Evolutionary conservation across 1,284 basidiomycete species (phyloP), one percentile per base, ranked within the genome.

Genomic region (Cutaneotrichosporon curvatum): DNA sequence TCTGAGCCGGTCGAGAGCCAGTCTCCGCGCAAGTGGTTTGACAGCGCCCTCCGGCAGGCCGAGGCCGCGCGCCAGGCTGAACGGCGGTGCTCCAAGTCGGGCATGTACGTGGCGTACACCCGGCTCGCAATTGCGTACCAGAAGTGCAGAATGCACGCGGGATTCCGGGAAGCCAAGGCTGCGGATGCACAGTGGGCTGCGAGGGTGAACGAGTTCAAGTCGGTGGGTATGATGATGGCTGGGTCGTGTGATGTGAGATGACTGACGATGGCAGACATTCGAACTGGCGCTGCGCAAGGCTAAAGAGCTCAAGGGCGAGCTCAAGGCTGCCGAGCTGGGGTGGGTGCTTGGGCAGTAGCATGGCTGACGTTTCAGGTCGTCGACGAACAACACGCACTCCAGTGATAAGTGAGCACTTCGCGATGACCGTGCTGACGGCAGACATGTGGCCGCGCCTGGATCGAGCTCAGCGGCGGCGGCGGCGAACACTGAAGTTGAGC

Each of bases 41-140:
- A 63, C 28, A 48, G 57, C n/a, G 67, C 68, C 0, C 41, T 47
- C n/a, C 51, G 61, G 35, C 61, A 65, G 28, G 59, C 58, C 1
- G 63, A 70, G n/a, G 49, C 60, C 11, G 67, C 68, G 7, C 48
- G 61, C 20, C 32, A 62, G 9, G 68, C 68, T 15, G 67, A 71
- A 43, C 51, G 60, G 2, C 48, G 48, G 18, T 47, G 50, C 1
- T 57, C 53, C 42, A 59, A 60, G 43, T 61, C 68, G 33, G 63
- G 66, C 32, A 57, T 65, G 53, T 69, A 69, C 48, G 53, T 70
- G 32, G 59, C 58, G 2, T 72, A 67, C 47, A 52, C 60, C 15
- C 56, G 60, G 33, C 58, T 64, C 15, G 61, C 52, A 36, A 50
- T 50, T 33, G 52, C 50, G 21, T 65, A 63, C 53, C 43, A 39